Evolutionary conservation across 2,329 filamentous ascomycete genomes (phyloP).

Genomic region (Clonostachys rosea): DNA sequence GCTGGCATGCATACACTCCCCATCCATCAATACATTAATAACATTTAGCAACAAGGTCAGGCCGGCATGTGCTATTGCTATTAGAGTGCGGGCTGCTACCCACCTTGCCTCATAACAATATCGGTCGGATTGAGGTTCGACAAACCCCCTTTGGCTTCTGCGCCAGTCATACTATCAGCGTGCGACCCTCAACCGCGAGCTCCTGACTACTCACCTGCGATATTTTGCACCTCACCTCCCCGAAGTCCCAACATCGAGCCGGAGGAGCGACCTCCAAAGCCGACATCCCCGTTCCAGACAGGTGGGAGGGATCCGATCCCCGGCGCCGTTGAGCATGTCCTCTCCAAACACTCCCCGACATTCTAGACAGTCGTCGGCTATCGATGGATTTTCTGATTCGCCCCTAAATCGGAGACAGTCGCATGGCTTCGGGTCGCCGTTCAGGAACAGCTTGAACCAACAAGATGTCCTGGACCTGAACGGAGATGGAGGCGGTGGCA

Average conservation of each 20-base stretch:
- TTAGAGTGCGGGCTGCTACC: too few relatives aligned
- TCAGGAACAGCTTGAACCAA: constrained; percentile 42
- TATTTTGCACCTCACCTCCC: background rate
- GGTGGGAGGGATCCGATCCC: background rate
- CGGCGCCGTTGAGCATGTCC: constrained; percentile 18
- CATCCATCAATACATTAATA: too few relatives aligned
- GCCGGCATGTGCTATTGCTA: too few relatives aligned
- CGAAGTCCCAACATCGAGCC: background rate
- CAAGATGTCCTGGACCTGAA: constrained; percentile 41
- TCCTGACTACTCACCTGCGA: background rate
- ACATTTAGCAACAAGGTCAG: too few relatives aligned
- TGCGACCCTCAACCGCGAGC: too few relatives aligned
- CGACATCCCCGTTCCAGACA: background rate
- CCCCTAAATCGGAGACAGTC: constrained; percentile 42
- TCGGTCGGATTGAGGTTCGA: too few relatives aligned
- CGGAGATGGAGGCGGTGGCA: constrained; percentile 40
- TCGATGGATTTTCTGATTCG: constrained; percentile 43
- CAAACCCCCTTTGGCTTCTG: too few relatives aligned
- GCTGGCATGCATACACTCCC: too few relatives aligned
- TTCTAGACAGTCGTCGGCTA: constrained; percentile 51
- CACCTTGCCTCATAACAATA: too few relatives aligned
- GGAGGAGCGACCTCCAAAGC: background rate
- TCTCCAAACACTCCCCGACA: constrained; percentile 54
- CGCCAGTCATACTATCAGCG: too few relatives aligned
- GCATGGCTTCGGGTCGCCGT: constrained; percentile 43